A percentile compares a stretch with the other conserved stretches of the same genome.
These are phyloP conservation scores for Paramecium tetraurelia DNA, from an alignment of 73 alveolate genomes.

Conservation along the genomic window DNA sequence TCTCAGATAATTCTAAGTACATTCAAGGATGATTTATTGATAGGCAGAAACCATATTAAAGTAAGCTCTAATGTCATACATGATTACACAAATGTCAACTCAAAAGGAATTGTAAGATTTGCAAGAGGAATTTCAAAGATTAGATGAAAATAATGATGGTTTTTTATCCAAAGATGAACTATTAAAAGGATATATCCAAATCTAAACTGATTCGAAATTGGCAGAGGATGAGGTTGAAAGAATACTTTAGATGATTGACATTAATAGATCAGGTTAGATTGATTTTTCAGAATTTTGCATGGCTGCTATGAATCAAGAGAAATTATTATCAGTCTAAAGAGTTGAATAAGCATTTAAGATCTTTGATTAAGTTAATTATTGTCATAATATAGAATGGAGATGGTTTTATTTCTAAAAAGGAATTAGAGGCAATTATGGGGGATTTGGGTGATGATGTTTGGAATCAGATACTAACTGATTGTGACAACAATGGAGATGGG, in stretches of 20 bases:
- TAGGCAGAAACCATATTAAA: constrained; percentile 57
- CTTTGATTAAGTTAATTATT: constrained; percentile 48
- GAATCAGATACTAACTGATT: constrained; percentile 46
- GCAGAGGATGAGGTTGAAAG: constrained; percentile 37
- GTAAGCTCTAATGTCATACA: constrained; percentile 69
- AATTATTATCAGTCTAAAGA: constrained; percentile 51
- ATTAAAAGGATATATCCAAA: constrained; percentile 44
- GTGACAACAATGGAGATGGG: constrained; percentile 70
- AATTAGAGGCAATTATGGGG: constrained; percentile 62
- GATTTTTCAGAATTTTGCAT: constrained; percentile 56
- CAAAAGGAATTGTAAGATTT: constrained; percentile 65
- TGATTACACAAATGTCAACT: constrained; percentile 56
- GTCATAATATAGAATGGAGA: constrained; percentile 57
- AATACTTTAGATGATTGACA: not conserved
- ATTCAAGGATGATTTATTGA: not conserved
- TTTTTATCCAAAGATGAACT: constrained; percentile 67
- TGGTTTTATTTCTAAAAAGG: constrained; percentile 61
- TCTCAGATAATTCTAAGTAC: constrained; percentile 37
- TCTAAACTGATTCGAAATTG: not conserved
- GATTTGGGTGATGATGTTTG: constrained; percentile 59
- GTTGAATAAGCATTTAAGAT: constrained; percentile 62
- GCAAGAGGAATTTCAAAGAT: constrained; percentile 53
- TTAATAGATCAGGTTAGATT: constrained; percentile 31
- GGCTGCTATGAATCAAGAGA: constrained; percentile 64
- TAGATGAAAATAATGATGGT: constrained; percentile 73